Evolutionary conservation across 768 basidiomycete genomes (phyloP), one percentile per base, ranked within the genome.

Genomic region (Amanita exitialis): DNA sequence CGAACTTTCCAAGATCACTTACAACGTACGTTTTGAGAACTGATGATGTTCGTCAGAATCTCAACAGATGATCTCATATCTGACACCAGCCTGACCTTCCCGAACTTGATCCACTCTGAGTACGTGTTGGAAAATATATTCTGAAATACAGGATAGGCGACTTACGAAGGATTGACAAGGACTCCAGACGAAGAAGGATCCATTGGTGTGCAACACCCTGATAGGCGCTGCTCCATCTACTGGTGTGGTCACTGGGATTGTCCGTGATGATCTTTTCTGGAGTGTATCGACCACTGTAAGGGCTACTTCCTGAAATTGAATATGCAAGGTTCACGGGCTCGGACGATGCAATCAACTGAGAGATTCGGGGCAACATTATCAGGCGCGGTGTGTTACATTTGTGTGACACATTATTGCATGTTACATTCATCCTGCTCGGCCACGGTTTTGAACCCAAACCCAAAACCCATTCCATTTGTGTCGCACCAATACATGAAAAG

Each of bases 201-300:
- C 86, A 90, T 59, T 88, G 50, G 27, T 44, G 36, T 41, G 70
- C 64, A 56, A 71, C 77, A 4, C 74, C 71, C 38, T 82, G 79
- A 44, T 77, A 71, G 3, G 79, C 79, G 5, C 82, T 82, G 45
- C 84, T 89, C 87, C 86, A 90, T 68, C 88, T 68, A 60, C 84
- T 88, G 3, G 72, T 68, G 52, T 78, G 78, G 59, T 88, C 83
- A 46, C 64, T 62, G 0, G 84, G 84, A 16, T 69, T 71, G 62
- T 88, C 80, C 16, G 77, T 66, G 21, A 83, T 64, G 49, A 90
- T 84, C 55, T 88, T 83, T 53, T 86, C 78, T 2, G 85, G 75
- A 23, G 69, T 71, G 66, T 87, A 88, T 55, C 69, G 72, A 3
- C 81, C 82, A 57, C 83, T 86, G 63, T 85, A 84, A 32, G 83